Base-by-base conservation (phyloP, 2,329 filamentous ascomycete species). In the Apiospora pterosperma region DNA sequence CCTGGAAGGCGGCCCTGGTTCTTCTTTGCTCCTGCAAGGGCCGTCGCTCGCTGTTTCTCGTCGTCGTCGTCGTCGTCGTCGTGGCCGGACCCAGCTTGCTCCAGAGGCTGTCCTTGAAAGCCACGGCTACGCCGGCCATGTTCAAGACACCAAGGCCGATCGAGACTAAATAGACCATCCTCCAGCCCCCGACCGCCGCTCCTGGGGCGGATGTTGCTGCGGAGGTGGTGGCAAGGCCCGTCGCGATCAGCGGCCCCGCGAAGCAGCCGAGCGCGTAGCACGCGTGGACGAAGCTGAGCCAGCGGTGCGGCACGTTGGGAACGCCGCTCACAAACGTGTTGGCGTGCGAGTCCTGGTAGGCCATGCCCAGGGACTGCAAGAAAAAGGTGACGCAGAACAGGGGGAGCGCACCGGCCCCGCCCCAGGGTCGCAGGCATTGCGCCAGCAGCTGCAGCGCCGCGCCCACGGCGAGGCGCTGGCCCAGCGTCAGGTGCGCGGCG, bases 231-330 rank as follows among this genome's bases (percentile, higher is more conserved):
- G 85, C 84, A n/a, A 88, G 77, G 0, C 79, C 79, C 0, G 81
- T 85, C 0, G 82, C 81, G 1, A 82, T 80, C 59, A 90, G 85
- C 0, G 87, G 87, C 0, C 81, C 83, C 4, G 86, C 79, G 2
- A 90, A 78, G 59, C 83, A 84, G 0, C 88, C 87, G 0, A 83
- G 80, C 70, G 79, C 79, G 68, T 88, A 90, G 80, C 86, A 87
- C 10, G 86, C 88, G 67, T 90, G 88, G 19, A 90, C 88, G 63
- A 89, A 84, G 0, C 86, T 84, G 0, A 90, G 77, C 84, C 86
- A 89, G 5, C 86, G 77, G 70, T 90, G 86, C 0, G 86, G 83
- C 0, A 75, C 76, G 19, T 78, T 78, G 11, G 80, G 79, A 0
- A 83, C 73, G 0, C 80, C 78, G 0, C 83, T 80, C 0, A 89